phyloP scores from a whole-genome alignment of 2,329 filamentous ascomycete genomes.

The Shiraia bambusicola region DNA sequence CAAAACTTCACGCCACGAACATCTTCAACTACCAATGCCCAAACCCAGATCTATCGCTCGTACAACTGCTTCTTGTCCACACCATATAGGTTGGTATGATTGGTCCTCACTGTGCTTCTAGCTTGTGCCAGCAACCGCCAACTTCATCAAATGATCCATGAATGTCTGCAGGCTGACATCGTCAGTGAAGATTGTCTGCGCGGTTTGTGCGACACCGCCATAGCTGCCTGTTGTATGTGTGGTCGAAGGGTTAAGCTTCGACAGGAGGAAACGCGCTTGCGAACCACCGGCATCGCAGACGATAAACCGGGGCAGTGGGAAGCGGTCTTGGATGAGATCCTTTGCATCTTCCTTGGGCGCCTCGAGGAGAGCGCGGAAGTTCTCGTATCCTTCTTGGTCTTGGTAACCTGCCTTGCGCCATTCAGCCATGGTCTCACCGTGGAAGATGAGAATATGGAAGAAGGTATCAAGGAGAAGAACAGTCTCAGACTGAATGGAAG shows the following conservation, averaged over 20 bases:
- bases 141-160: constrained; percentile 99
- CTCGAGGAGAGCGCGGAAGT: constrained; percentile 84
- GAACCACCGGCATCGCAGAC: constrained; percentile 98
- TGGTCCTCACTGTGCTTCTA: constrained; percentile 9
- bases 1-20: no score
- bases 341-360: constrained; percentile 95
- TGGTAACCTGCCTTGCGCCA: constrained; percentile 99
- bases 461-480: constrained; percentile 95
- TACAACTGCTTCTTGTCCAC: not conserved
- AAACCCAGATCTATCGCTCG: not conserved
- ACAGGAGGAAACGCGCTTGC: constrained; percentile 93
- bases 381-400: constrained; percentile 96
- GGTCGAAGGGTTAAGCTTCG: constrained; percentile 95
- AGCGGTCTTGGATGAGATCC: constrained; percentile 96
- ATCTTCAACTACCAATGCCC: no score
- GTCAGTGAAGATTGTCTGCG: constrained; percentile 98
- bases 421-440: constrained; percentile 95
- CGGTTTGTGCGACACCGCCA: constrained; percentile 83
- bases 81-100: constrained; percentile 1
- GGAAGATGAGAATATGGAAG: constrained; percentile 99
- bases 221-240: constrained; percentile 94
- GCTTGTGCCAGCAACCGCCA: constrained; percentile 42
- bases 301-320: constrained; percentile 97
- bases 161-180: constrained; percentile 98
- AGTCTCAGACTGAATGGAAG: constrained; percentile 91